Evolutionary conservation across 1,284 basidiomycete genomes (phyloP), one percentile per base, ranked within the genome.

Genomic region (Apiotrichum montevideense): DNA sequence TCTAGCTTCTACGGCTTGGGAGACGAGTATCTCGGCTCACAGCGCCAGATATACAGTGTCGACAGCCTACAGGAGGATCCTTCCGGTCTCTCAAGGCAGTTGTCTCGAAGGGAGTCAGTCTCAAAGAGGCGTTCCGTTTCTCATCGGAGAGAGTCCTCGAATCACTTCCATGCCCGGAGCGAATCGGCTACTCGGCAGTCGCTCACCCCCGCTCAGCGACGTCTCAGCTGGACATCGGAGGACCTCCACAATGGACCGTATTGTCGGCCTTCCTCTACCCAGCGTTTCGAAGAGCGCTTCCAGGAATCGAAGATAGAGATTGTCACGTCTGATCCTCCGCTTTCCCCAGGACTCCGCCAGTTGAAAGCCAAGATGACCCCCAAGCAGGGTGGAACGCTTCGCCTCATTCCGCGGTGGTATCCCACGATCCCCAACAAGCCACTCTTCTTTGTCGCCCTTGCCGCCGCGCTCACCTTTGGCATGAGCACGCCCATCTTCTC

Each of bases 401-500:
- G 10, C 13, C 47, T 49, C 47, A 4, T 49, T 21, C 47, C 47
- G 4, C n/a, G 35, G 34, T 79, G 79, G 43, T 79, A 79, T 5
- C 86, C 86, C 0, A 85, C 84, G 0, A 78, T 96, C 14, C 90
- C 92, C 0, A 76, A 81, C 69, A 96, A 95, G 68, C 78, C 79
- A 1, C 57, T 88, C 29, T 71, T 96, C 55, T 60, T 84, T 61
- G 42, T 88, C 48, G 93, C 91, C 5, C 76, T 94, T 14, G 1
- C 84, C 56, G 70, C 83, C 37, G 85, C 85, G 54, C 63, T 92
- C 37, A 73, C 82, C 37, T 87, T 85, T 59, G 94, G 94, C 32
- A 81, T 87, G 0, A 84, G 88, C 78, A 95, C 90, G 0, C 95
- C 95, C 0, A 66, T 95, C 46, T 98, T 98, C 80, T 94, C 94